phyloP scores from a whole-genome alignment of 2,329 filamentous ascomycete genomes.

The Verticillium nubilum region DNA sequence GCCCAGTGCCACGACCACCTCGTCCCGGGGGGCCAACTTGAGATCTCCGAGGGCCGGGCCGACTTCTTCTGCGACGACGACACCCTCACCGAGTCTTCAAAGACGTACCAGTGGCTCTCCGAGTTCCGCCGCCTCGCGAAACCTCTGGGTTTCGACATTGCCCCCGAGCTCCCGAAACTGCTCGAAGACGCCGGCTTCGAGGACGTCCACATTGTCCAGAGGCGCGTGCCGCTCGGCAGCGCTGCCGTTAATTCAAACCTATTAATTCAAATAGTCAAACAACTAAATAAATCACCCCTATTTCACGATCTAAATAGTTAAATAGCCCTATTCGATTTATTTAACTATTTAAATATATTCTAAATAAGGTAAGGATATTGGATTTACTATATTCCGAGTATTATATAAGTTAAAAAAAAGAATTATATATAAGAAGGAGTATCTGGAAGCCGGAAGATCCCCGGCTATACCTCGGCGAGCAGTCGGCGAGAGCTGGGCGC shows the following conservation, averaged over 20 bases:
- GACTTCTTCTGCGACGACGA: slow-evolving; percentile 22
- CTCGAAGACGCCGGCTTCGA: slow-evolving; percentile 28
- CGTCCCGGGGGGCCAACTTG: slow-evolving; percentile 40
- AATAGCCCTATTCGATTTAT: too few species aligned
- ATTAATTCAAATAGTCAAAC: too few species aligned
- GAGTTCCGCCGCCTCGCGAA: slow-evolving; percentile 15
- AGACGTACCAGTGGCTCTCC: slow-evolving; percentile 15
- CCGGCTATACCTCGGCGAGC: too few species aligned
- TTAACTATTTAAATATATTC: too few species aligned
- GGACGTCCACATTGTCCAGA: slow-evolving; percentile 17
- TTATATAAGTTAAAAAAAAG: too few species aligned
- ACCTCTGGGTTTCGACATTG: slow-evolving; percentile 15
- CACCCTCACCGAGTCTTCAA: slow-evolving; percentile 13
- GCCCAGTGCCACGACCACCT: slow-evolving; percentile 21
- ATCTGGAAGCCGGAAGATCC: too few species aligned
- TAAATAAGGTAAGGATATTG: too few species aligned
- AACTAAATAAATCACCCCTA: too few species aligned
- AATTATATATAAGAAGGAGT: too few species aligned
- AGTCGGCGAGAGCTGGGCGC: too few species aligned
- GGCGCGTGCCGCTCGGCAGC: slow-evolving; percentile 29
- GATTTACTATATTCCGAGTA: too few species aligned
- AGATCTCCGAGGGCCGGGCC: slow-evolving; percentile 29
- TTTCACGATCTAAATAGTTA: too few species aligned
- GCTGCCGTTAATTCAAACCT: slow-evolving; percentile 14
- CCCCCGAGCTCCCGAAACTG: slow-evolving; percentile 9